Base-by-base conservation (phyloP, 75 land plant species). In the Pinus tabuliformis region DNA sequence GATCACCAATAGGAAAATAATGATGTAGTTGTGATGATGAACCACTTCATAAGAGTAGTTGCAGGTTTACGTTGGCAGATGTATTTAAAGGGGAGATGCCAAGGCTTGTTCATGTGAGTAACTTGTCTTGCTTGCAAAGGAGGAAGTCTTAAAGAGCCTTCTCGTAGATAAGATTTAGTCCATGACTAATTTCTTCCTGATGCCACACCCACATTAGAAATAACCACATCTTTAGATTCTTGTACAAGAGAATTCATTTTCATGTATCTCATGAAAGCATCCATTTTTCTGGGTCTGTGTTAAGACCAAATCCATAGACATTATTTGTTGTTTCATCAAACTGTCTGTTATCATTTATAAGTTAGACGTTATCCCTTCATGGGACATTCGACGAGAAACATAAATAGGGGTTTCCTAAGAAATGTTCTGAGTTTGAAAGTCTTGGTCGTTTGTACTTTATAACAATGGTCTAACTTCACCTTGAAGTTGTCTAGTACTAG, bases 1-100 rank as follows among this genome's bases (percentile, higher is more conserved):
- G 81, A 65, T 90, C 98, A 68, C 79, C 76, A 72, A 74, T 87
- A 22, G 86, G 86, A 39, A 83, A 82, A 73, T 81, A 68, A n/a
- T 82, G 83, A 79, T 81, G 83, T 49, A 78, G 58, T 5, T 82
- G 78, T 58, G 80, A 81, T 60, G 18, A 76, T 7, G 75, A 72
- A 0, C n/a, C 62, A 21, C 62, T 59, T 21, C 62, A n/a, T 73
- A 78, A n/a, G 26, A 87, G 76, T 66, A 78, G 73, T 76, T 83
- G 75, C 18, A 73, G 4, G 73, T 83, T 78, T 9, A 81, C 22
- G 63, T 75, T 80, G 3, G 64, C 26, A 64, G 73, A 77, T 63
- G 22, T 42, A 59, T 36, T 74, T 24, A 60, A 58, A 12, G 79
- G 78, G 74, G 66, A 75, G 62, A 56, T 45, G 36, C 72, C 56